These are phyloP conservation scores for Rhodotorula graminis DNA, from an alignment of 768 basidiomycete genomes.

Conservation along the genomic window DNA sequence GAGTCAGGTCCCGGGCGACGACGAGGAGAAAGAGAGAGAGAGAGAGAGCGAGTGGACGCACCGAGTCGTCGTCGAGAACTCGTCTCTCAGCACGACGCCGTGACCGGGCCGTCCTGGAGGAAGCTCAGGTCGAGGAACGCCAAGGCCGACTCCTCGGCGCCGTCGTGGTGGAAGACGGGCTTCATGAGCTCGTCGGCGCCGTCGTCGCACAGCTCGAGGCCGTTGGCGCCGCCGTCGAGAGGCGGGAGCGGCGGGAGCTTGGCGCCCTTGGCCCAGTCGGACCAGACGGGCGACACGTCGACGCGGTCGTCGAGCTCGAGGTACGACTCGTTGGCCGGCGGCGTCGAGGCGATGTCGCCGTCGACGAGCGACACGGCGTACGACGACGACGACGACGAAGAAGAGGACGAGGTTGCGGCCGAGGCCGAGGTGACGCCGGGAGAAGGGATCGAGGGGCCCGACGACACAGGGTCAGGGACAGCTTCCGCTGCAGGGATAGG, in stretches of 20 bases:
- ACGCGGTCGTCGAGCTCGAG: conserved; percentile 22
- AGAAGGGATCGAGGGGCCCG: background rate
- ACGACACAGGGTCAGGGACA: background rate
- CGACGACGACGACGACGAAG: background rate
- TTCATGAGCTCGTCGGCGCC: background rate
- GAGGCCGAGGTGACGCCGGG: background rate
- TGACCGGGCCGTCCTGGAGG: conserved; percentile 2
- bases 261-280: conserved; percentile 17
- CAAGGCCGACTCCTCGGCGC: conserved; percentile 4
- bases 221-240: background rate
- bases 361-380: background rate
- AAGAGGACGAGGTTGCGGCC: background rate
- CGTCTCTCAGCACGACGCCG: background rate
- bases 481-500: conserved; percentile 39
- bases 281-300: conserved; percentile 13
- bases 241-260: background rate
- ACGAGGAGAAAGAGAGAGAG: background rate
- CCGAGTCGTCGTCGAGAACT: background rate
- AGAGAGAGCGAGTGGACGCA: background rate
- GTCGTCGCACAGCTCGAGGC: too few species aligned
- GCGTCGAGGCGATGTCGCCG: conserved; percentile 12
- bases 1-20: background rate
- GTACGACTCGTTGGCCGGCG: conserved; percentile 16
- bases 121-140: conserved; percentile 21
- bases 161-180: background rate